Conservation (phyloP, 305 asterid genomes). For the Fraxinus latifolia region DNA sequence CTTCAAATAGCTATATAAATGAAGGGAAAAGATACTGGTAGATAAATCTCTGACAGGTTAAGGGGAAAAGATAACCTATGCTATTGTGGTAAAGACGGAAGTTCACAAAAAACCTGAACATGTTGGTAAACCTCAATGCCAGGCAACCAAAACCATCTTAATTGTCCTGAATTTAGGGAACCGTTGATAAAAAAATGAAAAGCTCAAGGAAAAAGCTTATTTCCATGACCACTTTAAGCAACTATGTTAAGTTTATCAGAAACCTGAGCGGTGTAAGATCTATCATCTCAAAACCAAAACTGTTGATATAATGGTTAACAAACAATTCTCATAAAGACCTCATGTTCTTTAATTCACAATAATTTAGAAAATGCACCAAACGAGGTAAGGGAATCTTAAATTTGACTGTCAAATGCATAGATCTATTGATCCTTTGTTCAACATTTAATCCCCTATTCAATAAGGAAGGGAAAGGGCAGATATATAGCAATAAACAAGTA, state of each 20-base stretch:
- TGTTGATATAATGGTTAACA: background rate
- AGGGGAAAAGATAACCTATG: background rate
- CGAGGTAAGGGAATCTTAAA: background rate
- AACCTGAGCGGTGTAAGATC: background rate
- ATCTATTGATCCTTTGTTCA: background rate
- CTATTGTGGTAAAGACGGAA: background rate
- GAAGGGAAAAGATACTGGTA: background rate
- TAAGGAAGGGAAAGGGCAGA: background rate
- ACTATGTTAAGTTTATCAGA: background rate
- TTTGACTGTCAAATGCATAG: background rate
- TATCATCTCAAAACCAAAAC: background rate
- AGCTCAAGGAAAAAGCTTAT: background rate
- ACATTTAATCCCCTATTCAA: background rate
- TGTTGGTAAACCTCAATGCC: background rate
- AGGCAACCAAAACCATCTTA: background rate
- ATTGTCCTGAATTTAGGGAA: background rate
- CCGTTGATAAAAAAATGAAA: background rate
- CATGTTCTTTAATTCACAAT: background rate
- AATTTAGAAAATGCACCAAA: background rate
- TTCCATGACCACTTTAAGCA: background rate
- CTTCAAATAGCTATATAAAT: background rate
- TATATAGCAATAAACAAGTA: background rate
- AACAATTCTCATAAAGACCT: background rate
- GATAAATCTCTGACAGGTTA: background rate
- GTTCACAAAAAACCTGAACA: background rate